Evolutionary conservation across 192 early-diverging fungal genomes (phyloP).

Genomic region (Phycomyces blakesleeanus): DNA sequence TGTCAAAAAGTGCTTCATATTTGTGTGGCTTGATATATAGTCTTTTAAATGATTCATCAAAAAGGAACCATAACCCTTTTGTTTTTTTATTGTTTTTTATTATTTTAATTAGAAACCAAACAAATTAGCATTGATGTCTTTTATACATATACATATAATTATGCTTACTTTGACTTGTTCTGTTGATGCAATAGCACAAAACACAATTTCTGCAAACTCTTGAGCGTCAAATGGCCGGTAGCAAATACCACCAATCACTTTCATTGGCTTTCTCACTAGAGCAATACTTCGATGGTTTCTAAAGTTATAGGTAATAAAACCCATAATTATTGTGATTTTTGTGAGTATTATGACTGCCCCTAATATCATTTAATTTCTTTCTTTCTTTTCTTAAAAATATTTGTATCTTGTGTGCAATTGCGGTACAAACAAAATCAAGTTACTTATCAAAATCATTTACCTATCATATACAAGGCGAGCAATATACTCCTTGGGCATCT

Average conservation of each 20-base stretch:
- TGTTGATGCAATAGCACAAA: constrained; percentile 87
- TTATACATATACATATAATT: too few species aligned
- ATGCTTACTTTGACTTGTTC: constrained; percentile 89
- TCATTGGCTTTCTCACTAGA: constrained; percentile 58
- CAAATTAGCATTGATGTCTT: not conserved
- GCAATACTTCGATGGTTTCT: constrained; percentile 88
- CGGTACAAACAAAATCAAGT: not conserved
- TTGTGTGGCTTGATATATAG: constrained; percentile 70
- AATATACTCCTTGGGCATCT: constrained; percentile 99
- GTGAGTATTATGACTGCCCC: too few species aligned
- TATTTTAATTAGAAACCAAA: constrained; percentile 10
- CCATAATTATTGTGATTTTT: too few species aligned
- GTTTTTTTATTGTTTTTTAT: too few species aligned
- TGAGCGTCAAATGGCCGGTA: constrained; percentile 87
- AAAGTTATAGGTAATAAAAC: too few species aligned
- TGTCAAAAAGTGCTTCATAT: constrained; percentile 86
- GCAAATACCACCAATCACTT: constrained; percentile 91
- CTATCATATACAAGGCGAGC: constrained; percentile 91
- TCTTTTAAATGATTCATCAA: constrained; percentile 97
- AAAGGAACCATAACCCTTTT: constrained; percentile 89
- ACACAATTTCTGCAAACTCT: constrained; percentile 98
- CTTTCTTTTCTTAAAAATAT: too few species aligned
- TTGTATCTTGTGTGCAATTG: too few species aligned
- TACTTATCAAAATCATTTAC: constrained; percentile 46
- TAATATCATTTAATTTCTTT: too few species aligned